Base-by-base conservation (phyloP, 139 green algal species). In the Edaphochlamys debaryana region DNA sequence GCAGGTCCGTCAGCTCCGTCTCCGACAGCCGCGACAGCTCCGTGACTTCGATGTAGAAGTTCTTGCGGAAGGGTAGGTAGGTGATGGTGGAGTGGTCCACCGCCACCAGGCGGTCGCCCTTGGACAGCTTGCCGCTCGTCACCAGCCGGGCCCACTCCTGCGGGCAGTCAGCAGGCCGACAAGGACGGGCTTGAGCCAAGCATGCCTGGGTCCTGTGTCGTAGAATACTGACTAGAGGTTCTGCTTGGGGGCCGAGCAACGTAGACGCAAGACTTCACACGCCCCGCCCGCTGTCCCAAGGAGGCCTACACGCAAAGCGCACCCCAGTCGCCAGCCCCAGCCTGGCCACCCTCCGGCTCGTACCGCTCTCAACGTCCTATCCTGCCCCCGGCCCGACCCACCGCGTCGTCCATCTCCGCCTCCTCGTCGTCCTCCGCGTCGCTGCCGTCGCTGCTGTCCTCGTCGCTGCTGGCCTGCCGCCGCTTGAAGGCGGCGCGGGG, bases 71-170 rank as follows among this genome's bases (percentile, higher is more conserved):
- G 48, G 95, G 91, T 19, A 85, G 80, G 82, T 92, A 91, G 8
- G 84, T 52, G 22, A 93, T 97, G 20, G 72, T 71, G 60, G 67
- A 72, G 77, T 99, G 96, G 87, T 99, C 95, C 17, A 97, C 89
- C 40, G 89, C 82, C 36, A 82, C 87, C 72, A 99, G 92, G 85
- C 94, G 94, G 75, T 99, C 97, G 27, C 92, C 93, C 92, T 99
- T 99, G 86, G 80, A 94, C 66, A 96, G 79, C 84, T 95, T 96
- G 50, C 94, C 94, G 19, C 89, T 79, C 45, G 87, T 88, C 32
- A 96, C 78, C 37, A 92, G 90, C 56, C 84, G 82, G 32, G 92
- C 89, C 95, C 95, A 98, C 75, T 93, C 93, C 86, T 93, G 63
- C 36, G 38, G 36, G 25, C 23, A 20, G 23, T 6, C 1, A 3